Evolutionary conservation across 331 rosid genomes (phyloP).

Genomic region (Acacia pycnantha): DNA sequence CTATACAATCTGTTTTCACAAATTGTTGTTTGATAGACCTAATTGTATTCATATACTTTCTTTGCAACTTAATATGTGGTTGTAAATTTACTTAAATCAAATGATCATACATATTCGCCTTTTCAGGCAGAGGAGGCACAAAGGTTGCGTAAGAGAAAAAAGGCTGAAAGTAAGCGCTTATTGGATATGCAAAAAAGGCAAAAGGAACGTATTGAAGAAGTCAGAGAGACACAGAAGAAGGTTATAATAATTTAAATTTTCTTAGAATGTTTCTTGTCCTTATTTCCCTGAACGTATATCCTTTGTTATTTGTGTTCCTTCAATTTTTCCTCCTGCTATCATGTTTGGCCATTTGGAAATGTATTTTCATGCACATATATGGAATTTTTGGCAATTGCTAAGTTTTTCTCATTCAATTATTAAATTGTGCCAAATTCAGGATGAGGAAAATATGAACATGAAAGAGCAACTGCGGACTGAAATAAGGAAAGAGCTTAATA

Average conservation of each 20-base stretch:
- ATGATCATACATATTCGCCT: background rate
- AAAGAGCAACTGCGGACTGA: constrained; percentile 62
- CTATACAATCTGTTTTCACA: background rate
- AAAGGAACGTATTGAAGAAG: constrained; percentile 69
- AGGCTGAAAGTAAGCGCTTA: constrained; percentile 51
- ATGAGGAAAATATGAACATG: constrained; percentile 59
- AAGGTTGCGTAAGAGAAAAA: constrained; percentile 61
- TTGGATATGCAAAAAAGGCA: constrained; percentile 64
- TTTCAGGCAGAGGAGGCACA: constrained; percentile 63
- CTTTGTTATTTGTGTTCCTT: background rate
- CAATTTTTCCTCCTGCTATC: background rate
- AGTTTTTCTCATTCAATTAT: background rate
- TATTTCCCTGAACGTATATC: background rate
- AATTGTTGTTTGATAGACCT: background rate
- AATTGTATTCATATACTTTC: background rate
- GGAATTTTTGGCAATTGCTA: background rate
- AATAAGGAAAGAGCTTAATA: constrained; percentile 51
- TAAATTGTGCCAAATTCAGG: constrained; percentile 39
- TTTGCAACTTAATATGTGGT: background rate
- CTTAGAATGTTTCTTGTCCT: background rate
- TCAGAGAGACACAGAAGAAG: constrained; percentile 76
- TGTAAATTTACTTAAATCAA: background rate
- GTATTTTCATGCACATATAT: background rate
- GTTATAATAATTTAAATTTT: constrained; percentile 30
- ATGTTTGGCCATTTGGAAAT: background rate